Evolutionary conservation across 306 rosid species (phyloP), one percentile per base, ranked within the genome.

Genomic region (Arachis stenosperma): DNA sequence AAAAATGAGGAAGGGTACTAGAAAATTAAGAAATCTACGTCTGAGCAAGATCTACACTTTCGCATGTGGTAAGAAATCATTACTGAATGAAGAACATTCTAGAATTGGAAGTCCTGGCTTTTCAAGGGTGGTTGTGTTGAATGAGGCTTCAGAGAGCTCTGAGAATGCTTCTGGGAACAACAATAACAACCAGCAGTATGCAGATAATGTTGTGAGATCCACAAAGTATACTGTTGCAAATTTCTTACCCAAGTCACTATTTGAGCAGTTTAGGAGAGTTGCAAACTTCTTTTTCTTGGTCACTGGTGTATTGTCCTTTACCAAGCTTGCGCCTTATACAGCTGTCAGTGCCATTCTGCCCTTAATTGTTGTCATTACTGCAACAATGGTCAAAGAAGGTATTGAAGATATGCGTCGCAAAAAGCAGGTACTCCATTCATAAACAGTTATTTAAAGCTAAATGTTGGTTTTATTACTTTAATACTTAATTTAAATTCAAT

Each of bases 261-360:
- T 94, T 85, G 98, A 94, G 87, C 98, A 94, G 81, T 94, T 94
- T 64, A 91, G 98, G 83, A 91, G 98, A 71, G 97, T 89, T 52
- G 98, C 98, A 14, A 94, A 94, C 81, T 94, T 94, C 77, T 94
- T 14, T 80, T 94, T 94, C 63, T 77, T 94, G 76, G 92, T 94
- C 8, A 67, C 78, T 75, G 98, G 98, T 9, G 9, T 37, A 63
- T 86, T 94, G 77, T 71, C 98, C 17, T 94, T 94, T 75, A 94
- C 97, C 14, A 62, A 85, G 6, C 88, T 94, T 79, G 89, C 98
- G 76, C 97, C 98, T 53, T 94, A 85, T 66, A 6, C 85, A 7
- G 90, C 97, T 70, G 92, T 89, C 30, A 94, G 97, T 71, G 97
- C 98, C 0, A 85, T 91, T 42, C 2, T 85, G 77, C 98, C 98